Base-by-base conservation (phyloP, 2,329 filamentous ascomycete genomes). In the Colletotrichum sp. region DNA sequence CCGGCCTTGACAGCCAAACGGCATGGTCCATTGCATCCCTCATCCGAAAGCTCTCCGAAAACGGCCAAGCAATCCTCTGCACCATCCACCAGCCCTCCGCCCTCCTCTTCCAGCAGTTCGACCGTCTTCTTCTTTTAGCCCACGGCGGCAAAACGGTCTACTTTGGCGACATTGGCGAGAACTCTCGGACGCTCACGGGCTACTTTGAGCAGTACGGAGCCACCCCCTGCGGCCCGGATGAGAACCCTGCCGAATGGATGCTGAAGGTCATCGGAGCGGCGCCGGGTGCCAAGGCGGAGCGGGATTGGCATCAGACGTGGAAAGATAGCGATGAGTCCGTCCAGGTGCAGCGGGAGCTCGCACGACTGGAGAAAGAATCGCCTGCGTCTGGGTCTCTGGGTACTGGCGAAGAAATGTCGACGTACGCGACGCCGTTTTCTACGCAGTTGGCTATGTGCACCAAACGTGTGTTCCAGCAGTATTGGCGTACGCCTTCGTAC, bases 401-500 rank as follows among this genome's bases (percentile, higher is more conserved):
- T n/a, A 34, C 34, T n/a, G 11, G 57, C 36, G 71, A 60, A 19
- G 69, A 71, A 25, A 28, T 75, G 86, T 87, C 79, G 30, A 93
- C 94, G 83, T 95, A 95, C 76, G 94, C 94, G 1, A 93, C 93
- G 32, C 91, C 93, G 0, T 93, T 95, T 80, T 78, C 70, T 3
- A 79, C 85, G 7, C 94, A 96, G 80, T 83, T 95, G 12, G 85
- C 84, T 28, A 86, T 92, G 75, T 92, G 93, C 55, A 89, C 89
- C 8, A 81, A 87, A 57, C 93, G 94, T 76, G 91, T 95, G 9
- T 95, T 95, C 83, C 88, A 93, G 80, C 94, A 96, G 82, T 95
- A 95, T 86, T 96, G 94, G 94, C 91, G 94, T 64, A 94, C 90
- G 2, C 94, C 94, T 0, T 88, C 90, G 3, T 96, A 96, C 84